Conservation (phyloP, 1,284 basidiomycete genomes). For the Austroboletus novae-zelandiae region DNA sequence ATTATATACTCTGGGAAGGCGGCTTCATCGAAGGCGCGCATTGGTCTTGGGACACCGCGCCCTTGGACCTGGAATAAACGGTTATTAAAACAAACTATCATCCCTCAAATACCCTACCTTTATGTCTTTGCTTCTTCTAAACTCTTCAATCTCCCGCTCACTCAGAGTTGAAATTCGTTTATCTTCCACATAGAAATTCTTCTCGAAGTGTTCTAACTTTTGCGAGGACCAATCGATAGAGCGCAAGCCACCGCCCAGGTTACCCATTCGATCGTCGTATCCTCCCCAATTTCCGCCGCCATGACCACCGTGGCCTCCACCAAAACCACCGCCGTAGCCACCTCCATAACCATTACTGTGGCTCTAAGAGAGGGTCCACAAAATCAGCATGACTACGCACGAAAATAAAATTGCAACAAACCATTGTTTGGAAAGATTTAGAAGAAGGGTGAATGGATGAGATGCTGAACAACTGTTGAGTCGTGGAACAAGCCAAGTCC, state of each 20-base stretch:
- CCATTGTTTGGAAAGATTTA: slow-evolving; percentile 23
- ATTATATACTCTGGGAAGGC: slow-evolving; percentile 97
- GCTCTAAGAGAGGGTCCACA: slow-evolving; percentile 29
- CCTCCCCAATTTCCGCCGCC: slow-evolving; percentile 45
- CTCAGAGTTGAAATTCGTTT: slow-evolving; percentile 76
- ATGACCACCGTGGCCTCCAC: slow-evolving; percentile 33
- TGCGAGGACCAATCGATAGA: slow-evolving; percentile 82
- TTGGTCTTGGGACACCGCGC: slow-evolving; percentile 83
- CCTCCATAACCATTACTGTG: slow-evolving; percentile 36
- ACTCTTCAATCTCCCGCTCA: slow-evolving; percentile 88
- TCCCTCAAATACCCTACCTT: slow-evolving; percentile 52
- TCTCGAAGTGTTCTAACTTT: slow-evolving; percentile 83
- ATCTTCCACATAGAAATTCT: slow-evolving; percentile 98
- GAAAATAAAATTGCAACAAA: slow-evolving; percentile 1
- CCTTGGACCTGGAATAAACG: slow-evolving; percentile 73
- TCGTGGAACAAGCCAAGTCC: slow-evolving; percentile 20
- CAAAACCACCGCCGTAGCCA: slow-evolving; percentile 32
- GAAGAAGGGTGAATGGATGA: background rate
- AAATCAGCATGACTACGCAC: slow-evolving; percentile 6
- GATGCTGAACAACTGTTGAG: slow-evolving; percentile 4
- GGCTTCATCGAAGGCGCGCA: slow-evolving; percentile 90
- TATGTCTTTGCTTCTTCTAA: slow-evolving; percentile 85
- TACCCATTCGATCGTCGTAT: slow-evolving; percentile 46
- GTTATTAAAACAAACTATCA: background rate
- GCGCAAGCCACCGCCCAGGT: slow-evolving; percentile 82